Conservation (phyloP, 140 eudicot species). For the Senecio squalidus region DNA sequence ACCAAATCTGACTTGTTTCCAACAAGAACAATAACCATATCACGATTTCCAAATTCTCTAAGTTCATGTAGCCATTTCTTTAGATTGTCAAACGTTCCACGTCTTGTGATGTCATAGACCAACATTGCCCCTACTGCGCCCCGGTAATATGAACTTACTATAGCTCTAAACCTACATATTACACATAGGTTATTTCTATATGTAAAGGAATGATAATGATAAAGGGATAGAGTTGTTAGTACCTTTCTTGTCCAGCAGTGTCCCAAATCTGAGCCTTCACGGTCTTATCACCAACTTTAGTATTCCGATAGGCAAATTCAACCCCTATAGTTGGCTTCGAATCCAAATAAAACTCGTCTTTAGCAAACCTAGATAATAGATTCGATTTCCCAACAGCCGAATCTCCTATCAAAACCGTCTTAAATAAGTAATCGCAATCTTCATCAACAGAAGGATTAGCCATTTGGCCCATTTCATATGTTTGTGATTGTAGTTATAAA, state of each 20-base stretch:
- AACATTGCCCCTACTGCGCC: conserved; percentile 79
- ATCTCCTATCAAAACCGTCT: conserved; percentile 36
- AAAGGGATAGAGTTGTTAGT: neutral
- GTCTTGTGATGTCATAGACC: conserved; percentile 74
- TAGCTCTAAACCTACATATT: conserved; percentile 59
- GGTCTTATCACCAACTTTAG: conserved; percentile 32
- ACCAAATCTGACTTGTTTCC: conserved; percentile 71
- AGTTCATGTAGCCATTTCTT: conserved; percentile 69
- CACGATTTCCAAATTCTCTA: conserved; percentile 53
- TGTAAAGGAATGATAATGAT: no score
- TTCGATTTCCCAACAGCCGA: conserved; percentile 44
- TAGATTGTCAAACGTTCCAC: conserved; percentile 52
- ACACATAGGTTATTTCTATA: neutral
- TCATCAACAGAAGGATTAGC: conserved; percentile 24
- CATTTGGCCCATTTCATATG: conserved; percentile 17
- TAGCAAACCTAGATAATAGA: conserved; percentile 38
- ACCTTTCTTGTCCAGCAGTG: conserved; percentile 54
- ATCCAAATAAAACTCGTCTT: conserved; percentile 34
- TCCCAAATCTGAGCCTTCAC: conserved; percentile 45
- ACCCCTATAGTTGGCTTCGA: conserved; percentile 39
- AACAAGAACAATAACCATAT: conserved; percentile 68
- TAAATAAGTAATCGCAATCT: conserved; percentile 41
- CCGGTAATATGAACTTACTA: conserved; percentile 79
- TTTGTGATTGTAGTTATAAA: conserved; percentile 14
- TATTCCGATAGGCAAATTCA: conserved; percentile 36